phyloP scores from a whole-genome alignment of 1,139 yeast genomes.

The Candida sp. region DNA sequence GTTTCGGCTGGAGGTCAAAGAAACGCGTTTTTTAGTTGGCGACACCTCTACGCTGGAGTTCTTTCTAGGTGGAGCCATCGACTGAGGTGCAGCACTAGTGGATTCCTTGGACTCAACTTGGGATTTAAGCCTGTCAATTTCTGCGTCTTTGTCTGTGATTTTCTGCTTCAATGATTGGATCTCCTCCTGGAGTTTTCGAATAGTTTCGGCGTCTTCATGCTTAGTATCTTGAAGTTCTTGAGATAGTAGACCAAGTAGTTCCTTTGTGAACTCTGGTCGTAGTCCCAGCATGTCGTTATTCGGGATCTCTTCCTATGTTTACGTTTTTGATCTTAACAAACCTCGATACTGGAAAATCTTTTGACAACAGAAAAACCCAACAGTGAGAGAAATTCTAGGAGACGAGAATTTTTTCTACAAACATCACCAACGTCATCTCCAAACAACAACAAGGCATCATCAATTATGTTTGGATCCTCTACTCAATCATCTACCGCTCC shows the following conservation, averaged over 20 bases:
- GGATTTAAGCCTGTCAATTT: conserved; percentile 2
- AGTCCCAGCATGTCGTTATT: background rate
- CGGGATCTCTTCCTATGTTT: too few species aligned
- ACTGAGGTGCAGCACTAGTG: too few species aligned
- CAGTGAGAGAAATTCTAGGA: background rate
- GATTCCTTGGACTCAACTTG: background rate
- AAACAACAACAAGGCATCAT: background rate
- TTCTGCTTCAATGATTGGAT: background rate
- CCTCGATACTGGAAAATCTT: background rate
- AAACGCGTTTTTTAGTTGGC: conserved; percentile 10
- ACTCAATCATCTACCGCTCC: conserved; percentile 17
- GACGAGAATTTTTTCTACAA: conserved; percentile 3
- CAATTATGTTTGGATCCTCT: conserved; percentile 21
- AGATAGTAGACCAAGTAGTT: conserved; percentile 1
- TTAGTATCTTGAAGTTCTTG: conserved; percentile 3
- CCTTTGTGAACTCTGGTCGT: conserved; percentile 7
- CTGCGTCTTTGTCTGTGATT: conserved; percentile 6
- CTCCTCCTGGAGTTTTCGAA: background rate
- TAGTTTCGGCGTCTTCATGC: conserved; percentile 1
- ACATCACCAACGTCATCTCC: conserved; percentile 1
- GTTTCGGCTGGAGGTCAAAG: background rate
- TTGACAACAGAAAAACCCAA: background rate
- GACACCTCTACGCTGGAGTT: conserved; percentile 3
- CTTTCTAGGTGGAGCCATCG: too few species aligned
- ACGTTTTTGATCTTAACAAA: too few species aligned